These are phyloP conservation scores for Blepharisma japonicum DNA, from an alignment of 73 alveolate genomes.

Conservation along the genomic window DNA sequence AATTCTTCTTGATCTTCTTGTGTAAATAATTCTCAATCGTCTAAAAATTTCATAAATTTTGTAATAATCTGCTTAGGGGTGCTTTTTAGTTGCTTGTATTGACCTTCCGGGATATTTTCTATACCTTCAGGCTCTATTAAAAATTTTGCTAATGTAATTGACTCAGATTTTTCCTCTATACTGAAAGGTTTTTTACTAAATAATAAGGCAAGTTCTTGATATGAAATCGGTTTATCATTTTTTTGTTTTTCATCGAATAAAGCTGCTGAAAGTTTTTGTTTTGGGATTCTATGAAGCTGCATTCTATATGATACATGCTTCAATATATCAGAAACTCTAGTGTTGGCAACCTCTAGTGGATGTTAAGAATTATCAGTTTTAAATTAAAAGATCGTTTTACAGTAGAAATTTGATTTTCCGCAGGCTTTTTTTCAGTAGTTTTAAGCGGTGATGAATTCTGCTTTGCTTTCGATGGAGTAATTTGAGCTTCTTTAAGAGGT, in stretches of 20 bases:
- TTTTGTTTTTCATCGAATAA: background rate
- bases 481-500: background rate
- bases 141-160: background rate
- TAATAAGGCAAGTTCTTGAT: background rate
- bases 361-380: background rate
- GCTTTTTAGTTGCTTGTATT: background rate
- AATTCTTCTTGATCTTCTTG: background rate
- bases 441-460: background rate
- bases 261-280: background rate
- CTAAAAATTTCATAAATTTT: background rate
- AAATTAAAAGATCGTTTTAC: background rate
- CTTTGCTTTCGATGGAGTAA: background rate
- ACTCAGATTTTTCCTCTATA: background rate
- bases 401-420: background rate
- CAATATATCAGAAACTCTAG: background rate
- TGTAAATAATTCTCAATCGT: constrained; percentile 7
- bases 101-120: background rate
- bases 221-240: no score
- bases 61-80: background rate
- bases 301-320: background rate
- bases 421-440: background rate
- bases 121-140: background rate
- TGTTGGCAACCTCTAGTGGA: background rate
- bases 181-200: constrained; percentile 8
- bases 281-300: constrained; percentile 22